Conservation (phyloP, 257 asterid genomes). For the Gentiana dahurica region DNA sequence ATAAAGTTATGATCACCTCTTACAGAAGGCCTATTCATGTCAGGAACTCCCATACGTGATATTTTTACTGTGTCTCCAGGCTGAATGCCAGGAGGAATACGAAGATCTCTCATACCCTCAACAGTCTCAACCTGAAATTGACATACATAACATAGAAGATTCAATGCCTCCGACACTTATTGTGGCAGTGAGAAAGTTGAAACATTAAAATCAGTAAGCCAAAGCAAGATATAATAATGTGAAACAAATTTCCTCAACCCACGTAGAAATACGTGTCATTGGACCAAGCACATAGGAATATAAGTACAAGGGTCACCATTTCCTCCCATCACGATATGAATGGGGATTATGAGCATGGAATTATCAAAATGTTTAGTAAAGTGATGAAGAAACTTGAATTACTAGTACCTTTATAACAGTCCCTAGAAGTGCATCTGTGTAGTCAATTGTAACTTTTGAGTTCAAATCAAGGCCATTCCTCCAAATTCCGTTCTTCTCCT, state of each 20-base stretch:
- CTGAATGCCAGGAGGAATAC: conserved; percentile 80
- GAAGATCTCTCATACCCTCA: conserved; percentile 76
- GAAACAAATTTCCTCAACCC: too few species aligned
- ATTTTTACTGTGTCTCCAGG: conserved; percentile 74
- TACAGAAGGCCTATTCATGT: conserved; percentile 52
- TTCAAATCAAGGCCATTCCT: conserved; percentile 80
- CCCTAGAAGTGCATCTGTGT: conserved; percentile 89
- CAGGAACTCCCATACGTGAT: conserved; percentile 79
- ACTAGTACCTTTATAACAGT: conserved; percentile 52
- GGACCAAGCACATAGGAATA: too few species aligned
- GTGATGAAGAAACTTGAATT: too few species aligned
- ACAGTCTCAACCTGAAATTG: conserved; percentile 69
- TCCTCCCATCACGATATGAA: too few species aligned
- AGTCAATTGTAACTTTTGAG: conserved; percentile 70
- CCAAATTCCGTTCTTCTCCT: conserved; percentile 58
- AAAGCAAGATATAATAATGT: too few species aligned
- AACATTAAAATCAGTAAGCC: too few species aligned
- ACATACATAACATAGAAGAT: neutral
- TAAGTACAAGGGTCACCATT: too few species aligned
- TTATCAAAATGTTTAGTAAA: too few species aligned
- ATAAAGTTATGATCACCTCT: conserved; percentile 88
- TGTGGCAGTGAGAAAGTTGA: too few species aligned
- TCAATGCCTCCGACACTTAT: too few species aligned
- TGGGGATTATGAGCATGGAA: too few species aligned
- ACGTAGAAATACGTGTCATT: too few species aligned